Evolutionary conservation across 495 filamentous ascomycete species (phyloP).

Genomic region (Aspergillus taichungensis): DNA sequence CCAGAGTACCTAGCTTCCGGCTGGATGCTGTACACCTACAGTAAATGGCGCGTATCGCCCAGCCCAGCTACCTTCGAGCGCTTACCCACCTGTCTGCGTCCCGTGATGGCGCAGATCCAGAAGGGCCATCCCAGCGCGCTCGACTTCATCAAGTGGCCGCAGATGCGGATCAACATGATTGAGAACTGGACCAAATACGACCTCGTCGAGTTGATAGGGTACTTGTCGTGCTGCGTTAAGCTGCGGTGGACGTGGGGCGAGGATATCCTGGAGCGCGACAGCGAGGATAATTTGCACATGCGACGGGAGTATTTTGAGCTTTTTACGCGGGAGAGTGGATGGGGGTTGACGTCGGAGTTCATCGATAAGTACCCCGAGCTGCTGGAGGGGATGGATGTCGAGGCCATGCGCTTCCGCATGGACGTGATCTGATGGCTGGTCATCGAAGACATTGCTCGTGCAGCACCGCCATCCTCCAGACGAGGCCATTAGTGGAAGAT

Average conservation of each 20-base stretch:
- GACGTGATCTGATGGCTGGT: too few relatives aligned
- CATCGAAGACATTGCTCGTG: too few relatives aligned
- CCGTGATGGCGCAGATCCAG: slow-evolving; percentile 3
- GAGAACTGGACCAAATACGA: not conserved
- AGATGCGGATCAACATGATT: slow-evolving; percentile 7
- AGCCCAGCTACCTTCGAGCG: slow-evolving; percentile 1
- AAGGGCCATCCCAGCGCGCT: slow-evolving; percentile 2
- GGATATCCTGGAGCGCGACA: slow-evolving; percentile 9
- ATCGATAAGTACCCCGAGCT: slow-evolving; percentile 11
- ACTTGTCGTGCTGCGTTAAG: slow-evolving; percentile 5
- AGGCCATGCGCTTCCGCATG: slow-evolving; percentile 2
- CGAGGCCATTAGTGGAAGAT: too few relatives aligned
- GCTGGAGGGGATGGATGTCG: slow-evolving; percentile 11
- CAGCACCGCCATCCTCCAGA: too few relatives aligned
- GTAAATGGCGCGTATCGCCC: slow-evolving; percentile 9
- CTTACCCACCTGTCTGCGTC: slow-evolving; percentile 3
- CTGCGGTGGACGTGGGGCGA: slow-evolving; percentile 8
- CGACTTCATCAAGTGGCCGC: slow-evolving; percentile 9
- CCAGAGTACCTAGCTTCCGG: slow-evolving; percentile 7
- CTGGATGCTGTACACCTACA: slow-evolving; percentile 6
- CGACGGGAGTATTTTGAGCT: slow-evolving; percentile 3
- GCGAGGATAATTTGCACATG: slow-evolving; percentile 5
- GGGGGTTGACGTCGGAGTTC: slow-evolving; percentile 13
- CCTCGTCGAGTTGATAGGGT: slow-evolving; percentile 2
- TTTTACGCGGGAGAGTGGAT: slow-evolving; percentile 7